phyloP scores from a whole-genome alignment of 768 basidiomycete species.

The Daedaleopsis sinensis region DNA sequence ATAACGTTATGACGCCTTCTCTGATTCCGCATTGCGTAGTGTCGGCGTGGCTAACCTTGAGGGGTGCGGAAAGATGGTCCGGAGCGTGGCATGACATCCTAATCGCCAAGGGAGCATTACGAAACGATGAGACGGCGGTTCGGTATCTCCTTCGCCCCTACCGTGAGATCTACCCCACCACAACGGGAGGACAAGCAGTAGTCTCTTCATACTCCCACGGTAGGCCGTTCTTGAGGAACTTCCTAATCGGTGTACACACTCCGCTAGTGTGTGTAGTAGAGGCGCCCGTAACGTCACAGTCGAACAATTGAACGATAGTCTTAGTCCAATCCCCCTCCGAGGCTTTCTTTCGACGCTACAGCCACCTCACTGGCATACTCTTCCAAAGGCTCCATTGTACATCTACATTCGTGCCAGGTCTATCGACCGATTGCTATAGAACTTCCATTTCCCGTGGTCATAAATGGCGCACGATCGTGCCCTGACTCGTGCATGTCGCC shows the following conservation, averaged over 20 bases:
- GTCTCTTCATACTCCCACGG: background rate
- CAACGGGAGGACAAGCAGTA: background rate
- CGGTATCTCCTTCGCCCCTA: background rate
- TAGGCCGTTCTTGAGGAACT: background rate
- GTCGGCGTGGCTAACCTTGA: background rate
- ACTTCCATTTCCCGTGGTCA: background rate
- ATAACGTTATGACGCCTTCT: background rate
- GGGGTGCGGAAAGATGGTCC: too few species aligned
- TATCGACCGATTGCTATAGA: background rate
- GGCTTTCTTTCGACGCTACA: too few species aligned
- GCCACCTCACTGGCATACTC: too few species aligned
- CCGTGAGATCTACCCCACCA: background rate
- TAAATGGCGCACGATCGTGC: background rate
- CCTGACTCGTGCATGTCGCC: constrained; percentile 5
- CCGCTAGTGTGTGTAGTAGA: background rate
- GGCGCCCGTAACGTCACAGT: background rate
- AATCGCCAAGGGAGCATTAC: too few species aligned
- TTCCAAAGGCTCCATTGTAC: too few species aligned
- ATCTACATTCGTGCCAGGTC: background rate
- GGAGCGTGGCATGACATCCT: too few species aligned
- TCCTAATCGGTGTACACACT: constrained; percentile 5
- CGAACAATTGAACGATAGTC: too few species aligned
- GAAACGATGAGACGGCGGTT: background rate
- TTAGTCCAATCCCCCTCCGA: background rate
- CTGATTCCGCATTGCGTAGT: background rate